Base-by-base conservation (phyloP, 805 yeast species). In the Yueomyces sp. region DNA sequence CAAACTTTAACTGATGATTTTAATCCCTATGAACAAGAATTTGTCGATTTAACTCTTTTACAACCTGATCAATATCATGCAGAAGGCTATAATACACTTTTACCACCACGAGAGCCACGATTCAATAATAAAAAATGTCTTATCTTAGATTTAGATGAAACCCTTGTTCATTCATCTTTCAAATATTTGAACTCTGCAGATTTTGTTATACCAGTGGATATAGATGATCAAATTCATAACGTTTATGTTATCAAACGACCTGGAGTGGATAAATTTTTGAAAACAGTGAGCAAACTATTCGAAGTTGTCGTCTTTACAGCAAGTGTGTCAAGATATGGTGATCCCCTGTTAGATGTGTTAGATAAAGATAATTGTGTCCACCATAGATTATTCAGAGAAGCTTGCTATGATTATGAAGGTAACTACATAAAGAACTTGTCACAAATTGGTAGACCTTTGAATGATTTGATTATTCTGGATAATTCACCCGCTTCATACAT, bases 251-350 rank as follows among this genome's bases (percentile, higher is more conserved):
- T 87, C 46, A 90, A 90, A 60, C 74, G 98, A 53, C 98, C 98
- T 1, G 97, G 97, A 1, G 97, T 92, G 42, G 97, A 92, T 63
- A 94, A 85, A 57, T 90, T 90, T 56, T 68, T 90, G 68, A 68
- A 67, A 52, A 71, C 74, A 49, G 94, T 88, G 42, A 94, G 96
- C 32, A 72, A 84, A 58, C 62, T 87, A 54, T 90, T 72, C 59
- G 98, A 90, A 64, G 94, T 90, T 45, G 96, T 90, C 28, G 94
- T 90, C 5, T 90, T 90, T 64, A 90, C 98, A 0, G 97, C 97
- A 1, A 81, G 92, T 33, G 97, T 90, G 12, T 75, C 90, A 50
- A 77, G 94, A 56, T 90, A 90, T 59, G 97, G 97, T 38, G 95
- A 90, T 61, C 97, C 98, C 2, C 67, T 90, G 48, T 69, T 90